A percentile compares a stretch with the other conserved stretches of the same genome.
Evolutionary conservation across 208 protist genomes (phyloP).

Genomic region (Crithidia sp.): DNA sequence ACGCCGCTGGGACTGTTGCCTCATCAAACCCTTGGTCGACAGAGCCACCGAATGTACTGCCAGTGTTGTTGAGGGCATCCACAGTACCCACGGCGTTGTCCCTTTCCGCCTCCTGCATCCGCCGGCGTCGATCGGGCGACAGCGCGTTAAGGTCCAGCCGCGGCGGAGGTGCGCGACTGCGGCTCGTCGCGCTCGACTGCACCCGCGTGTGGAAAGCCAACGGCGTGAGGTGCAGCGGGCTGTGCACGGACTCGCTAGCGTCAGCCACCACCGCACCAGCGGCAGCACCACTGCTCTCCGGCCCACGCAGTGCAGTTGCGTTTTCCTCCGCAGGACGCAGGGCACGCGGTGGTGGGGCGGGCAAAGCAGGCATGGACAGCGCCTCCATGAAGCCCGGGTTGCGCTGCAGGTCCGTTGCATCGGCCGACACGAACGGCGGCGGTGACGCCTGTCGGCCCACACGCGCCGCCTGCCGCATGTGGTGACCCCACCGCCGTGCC

Average conservation of each 20-base stretch:
- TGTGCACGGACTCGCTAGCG: constrained; percentile 5
- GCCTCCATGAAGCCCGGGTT: constrained; percentile 11
- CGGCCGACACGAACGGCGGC: constrained; percentile 14
- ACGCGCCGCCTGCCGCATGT: constrained; percentile 18
- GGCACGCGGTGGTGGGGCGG: not conserved
- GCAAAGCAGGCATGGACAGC: not conserved
- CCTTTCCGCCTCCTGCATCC: no score
- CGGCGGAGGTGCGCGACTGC: constrained; percentile 3
- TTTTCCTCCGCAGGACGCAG: not conserved
- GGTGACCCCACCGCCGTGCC: constrained; percentile 4
- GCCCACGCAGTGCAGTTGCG: not conserved
- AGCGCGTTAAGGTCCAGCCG: constrained; percentile 1
- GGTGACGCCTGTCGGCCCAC: not conserved
- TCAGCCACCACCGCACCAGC: not conserved
- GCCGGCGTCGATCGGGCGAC: no score
- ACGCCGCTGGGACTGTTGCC: no score
- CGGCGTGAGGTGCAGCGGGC: constrained; percentile 17
- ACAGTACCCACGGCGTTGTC: no score
- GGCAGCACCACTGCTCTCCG: not conserved
- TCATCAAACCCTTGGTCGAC: no score
- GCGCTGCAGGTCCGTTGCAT: constrained; percentile 9
- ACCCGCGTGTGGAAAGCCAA: constrained; percentile 11
- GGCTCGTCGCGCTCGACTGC: not conserved
- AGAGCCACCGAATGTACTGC: no score
- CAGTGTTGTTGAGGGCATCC: no score